Conservation (phyloP, 495 filamentous ascomycete genomes). For the Aspergillus panamensis region DNA sequence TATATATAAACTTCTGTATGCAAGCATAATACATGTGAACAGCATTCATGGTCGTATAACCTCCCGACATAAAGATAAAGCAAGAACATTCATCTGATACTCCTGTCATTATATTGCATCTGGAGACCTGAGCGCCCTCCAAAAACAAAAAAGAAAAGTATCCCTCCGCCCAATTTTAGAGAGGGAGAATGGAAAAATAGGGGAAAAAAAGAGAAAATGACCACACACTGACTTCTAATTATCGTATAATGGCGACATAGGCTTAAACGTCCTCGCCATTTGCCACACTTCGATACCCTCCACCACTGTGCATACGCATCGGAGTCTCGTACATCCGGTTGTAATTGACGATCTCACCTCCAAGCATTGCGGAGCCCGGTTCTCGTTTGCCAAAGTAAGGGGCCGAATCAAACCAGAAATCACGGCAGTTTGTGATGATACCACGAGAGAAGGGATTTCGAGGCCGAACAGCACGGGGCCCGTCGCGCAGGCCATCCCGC, state of each 20-base stretch:
- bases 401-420: conserved; percentile 91
- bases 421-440: conserved; percentile 78
- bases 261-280: conserved; percentile 27
- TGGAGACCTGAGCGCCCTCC: not conserved
- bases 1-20: conserved; percentile 7
- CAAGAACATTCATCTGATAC: conserved; percentile 7
- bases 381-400: conserved; percentile 74
- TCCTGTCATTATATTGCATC: conserved; percentile 12
- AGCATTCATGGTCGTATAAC: not conserved
- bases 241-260: not conserved
- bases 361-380: conserved; percentile 70
- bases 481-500: conserved; percentile 57
- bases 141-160: not conserved
- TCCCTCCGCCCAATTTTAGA: too few species aligned
- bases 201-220: too few species aligned
- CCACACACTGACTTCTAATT: not conserved
- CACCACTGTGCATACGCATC: conserved; percentile 53
- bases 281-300: conserved; percentile 41
- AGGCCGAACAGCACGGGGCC: conserved; percentile 46
- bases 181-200: too few species aligned
- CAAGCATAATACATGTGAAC: conserved; percentile 18
- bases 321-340: conserved; percentile 86
- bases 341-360: conserved; percentile 79
- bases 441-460: conserved; percentile 84
- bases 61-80: conserved; percentile 8